These are phyloP conservation scores for Rostrohypoxylon terebratum DNA, from an alignment of 495 filamentous ascomycete species.

Conservation along the genomic window DNA sequence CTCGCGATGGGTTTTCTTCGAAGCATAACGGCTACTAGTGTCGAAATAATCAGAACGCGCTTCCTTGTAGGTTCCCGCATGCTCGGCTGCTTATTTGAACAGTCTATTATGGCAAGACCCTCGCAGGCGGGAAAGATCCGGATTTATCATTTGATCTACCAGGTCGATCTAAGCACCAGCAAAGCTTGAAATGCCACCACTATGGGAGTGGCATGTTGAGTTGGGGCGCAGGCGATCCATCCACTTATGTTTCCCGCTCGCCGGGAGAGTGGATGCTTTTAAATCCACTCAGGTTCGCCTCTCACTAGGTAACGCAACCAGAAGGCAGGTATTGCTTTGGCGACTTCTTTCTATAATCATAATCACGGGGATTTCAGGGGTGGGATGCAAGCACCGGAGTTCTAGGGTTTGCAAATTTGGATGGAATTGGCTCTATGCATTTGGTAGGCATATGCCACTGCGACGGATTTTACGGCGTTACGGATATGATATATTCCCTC, in stretches of 20 bases:
- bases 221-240: not conserved
- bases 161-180: not conserved
- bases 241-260: not conserved
- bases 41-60: not conserved
- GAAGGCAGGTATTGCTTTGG: not conserved
- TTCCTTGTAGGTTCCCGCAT: not conserved
- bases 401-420: conserved; percentile 17
- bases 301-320: conserved; percentile 1
- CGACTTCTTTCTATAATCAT: conserved; percentile 21
- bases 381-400: conserved; percentile 24
- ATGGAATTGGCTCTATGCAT: conserved; percentile 10
- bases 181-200: conserved; percentile 5
- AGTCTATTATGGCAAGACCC: not conserved
- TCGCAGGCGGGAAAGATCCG: conserved; percentile 2
- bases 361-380: conserved; percentile 8
- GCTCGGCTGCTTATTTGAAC: not conserved
- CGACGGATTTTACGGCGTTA: conserved; percentile 39
- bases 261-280: not conserved
- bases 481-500: conserved; percentile 23
- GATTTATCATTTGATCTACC: not conserved
- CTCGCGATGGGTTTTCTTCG: not conserved
- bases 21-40: not conserved
- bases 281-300: not conserved
- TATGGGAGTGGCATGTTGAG: not conserved
- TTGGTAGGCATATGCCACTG: conserved; percentile 21